A percentile compares a stretch with the other conserved stretches of the same genome.
phyloP scores from a whole-genome alignment of 2,329 filamentous ascomycete species.

The Emmonsia crescens region DNA sequence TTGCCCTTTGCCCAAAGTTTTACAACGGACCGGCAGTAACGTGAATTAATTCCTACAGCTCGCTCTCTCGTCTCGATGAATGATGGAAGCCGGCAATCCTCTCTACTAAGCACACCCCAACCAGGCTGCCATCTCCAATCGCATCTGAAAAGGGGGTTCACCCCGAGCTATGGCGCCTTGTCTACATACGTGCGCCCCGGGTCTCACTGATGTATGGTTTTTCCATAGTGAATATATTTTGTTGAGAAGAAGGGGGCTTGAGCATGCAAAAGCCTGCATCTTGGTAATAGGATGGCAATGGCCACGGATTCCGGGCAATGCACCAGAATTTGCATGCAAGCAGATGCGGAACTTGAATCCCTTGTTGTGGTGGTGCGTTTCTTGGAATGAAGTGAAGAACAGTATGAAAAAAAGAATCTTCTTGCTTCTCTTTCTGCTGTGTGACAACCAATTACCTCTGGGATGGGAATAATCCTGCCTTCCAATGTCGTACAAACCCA shows the following conservation, averaged over 20 bases:
- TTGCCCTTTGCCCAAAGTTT: neutral
- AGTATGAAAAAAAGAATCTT: neutral
- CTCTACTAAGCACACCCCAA: neutral
- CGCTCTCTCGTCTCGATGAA: neutral
- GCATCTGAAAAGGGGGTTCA: neutral
- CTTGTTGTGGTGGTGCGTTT: neutral
- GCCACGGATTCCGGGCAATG: no score
- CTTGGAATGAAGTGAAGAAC: neutral
- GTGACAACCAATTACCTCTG: neutral
- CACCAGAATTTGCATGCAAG: neutral
- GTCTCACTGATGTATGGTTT: neutral
- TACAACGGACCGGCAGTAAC: neutral
- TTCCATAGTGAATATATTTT: neutral
- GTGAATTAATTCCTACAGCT: neutral
- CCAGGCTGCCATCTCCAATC: neutral
- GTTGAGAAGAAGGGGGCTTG: neutral
- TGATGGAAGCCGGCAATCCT: neutral
- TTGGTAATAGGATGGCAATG: no score
- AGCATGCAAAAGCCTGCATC: neutral
- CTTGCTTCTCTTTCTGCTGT: neutral
- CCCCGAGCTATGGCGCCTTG: neutral
- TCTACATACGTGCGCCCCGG: neutral
- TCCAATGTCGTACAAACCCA: neutral
- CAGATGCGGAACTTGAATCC: neutral
- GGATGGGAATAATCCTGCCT: neutral